A percentile compares a stretch with the other conserved stretches of the same genome.
Evolutionary conservation across 176 grass and related monocot species (phyloP).

Genomic region (Lolium perenne): DNA sequence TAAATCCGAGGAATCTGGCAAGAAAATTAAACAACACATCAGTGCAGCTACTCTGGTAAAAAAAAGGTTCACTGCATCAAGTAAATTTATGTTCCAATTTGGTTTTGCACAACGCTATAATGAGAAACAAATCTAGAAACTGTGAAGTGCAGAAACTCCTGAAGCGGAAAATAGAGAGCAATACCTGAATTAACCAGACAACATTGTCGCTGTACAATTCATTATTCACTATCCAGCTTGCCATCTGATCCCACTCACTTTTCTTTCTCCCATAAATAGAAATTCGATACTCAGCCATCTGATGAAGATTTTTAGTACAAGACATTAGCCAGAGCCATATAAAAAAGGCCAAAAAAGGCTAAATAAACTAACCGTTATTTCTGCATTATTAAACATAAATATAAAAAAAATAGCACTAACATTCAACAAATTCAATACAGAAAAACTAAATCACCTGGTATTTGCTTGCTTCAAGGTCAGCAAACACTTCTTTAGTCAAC

Average conservation of each 20-base stretch:
- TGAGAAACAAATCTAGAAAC: not conserved
- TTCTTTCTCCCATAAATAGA: conserved; percentile 98
- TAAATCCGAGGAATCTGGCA: conserved; percentile 93
- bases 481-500: conserved; percentile 92
- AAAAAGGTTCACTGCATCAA: not conserved
- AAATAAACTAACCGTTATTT: conserved; percentile 1
- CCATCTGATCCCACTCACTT: conserved; percentile 99
- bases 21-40: conserved; percentile 25
- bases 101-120: not conserved
- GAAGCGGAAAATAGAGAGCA: conserved; percentile 11
- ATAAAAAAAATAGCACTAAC: conserved; percentile 7
- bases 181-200: conserved; percentile 98
- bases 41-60: not conserved
- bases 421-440: not conserved
- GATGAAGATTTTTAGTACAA: conserved; percentile 31
- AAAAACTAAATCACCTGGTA: conserved; percentile 70
- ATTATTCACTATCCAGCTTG: conserved; percentile 98
- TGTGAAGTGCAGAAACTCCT: not conserved
- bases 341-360: not conserved
- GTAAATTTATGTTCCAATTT: not conserved
- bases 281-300: conserved; percentile 96
- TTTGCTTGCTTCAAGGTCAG: conserved; percentile 94
- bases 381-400: not conserved
- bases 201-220: conserved; percentile 92
- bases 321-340: conserved; percentile 2